Conservation (phyloP, 2,329 filamentous ascomycete species). For the Colletotrichum sp. region DNA sequence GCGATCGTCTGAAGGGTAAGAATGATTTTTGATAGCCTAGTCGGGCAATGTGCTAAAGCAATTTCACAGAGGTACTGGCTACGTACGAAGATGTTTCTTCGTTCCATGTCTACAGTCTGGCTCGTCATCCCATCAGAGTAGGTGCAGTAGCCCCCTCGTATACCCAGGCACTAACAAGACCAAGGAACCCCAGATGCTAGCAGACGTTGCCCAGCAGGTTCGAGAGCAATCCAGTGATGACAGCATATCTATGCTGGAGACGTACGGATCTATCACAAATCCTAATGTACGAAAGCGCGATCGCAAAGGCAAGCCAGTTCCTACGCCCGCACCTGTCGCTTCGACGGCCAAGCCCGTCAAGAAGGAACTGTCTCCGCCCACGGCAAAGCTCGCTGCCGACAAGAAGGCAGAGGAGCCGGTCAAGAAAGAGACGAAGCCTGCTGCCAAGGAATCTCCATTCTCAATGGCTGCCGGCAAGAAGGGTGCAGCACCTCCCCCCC, state of each 20-base stretch:
- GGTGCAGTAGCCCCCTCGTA: background rate
- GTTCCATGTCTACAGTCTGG: conserved; percentile 88
- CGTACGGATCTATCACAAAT: conserved; percentile 80
- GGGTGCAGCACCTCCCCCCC: conserved; percentile 29
- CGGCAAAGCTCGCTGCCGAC: conserved; percentile 22
- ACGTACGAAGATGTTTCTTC: conserved; percentile 77
- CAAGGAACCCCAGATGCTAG: conserved; percentile 70
- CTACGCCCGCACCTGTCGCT: conserved; percentile 26
- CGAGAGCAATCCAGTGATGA: conserved; percentile 64
- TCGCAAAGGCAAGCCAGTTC: conserved; percentile 37
- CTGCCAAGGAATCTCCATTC: conserved; percentile 42
- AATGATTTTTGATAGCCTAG: background rate
- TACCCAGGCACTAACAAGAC: background rate
- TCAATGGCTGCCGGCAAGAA: conserved; percentile 46
- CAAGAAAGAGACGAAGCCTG: conserved; percentile 41
- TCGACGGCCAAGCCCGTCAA: conserved; percentile 33
- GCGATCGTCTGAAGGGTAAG: conserved; percentile 74
- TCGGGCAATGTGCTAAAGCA: conserved; percentile 20
- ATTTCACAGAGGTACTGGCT: conserved; percentile 63
- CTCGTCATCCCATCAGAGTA: conserved; percentile 72
- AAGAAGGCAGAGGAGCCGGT: conserved; percentile 27
- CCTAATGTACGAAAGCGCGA: conserved; percentile 63
- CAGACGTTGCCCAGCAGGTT: conserved; percentile 71
- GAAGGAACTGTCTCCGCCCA: conserved; percentile 32
- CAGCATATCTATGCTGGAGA: conserved; percentile 60